Evolutionary conservation across 352 stramenopile genomes (phyloP).

Genomic region (Phytophthora sp.): DNA sequence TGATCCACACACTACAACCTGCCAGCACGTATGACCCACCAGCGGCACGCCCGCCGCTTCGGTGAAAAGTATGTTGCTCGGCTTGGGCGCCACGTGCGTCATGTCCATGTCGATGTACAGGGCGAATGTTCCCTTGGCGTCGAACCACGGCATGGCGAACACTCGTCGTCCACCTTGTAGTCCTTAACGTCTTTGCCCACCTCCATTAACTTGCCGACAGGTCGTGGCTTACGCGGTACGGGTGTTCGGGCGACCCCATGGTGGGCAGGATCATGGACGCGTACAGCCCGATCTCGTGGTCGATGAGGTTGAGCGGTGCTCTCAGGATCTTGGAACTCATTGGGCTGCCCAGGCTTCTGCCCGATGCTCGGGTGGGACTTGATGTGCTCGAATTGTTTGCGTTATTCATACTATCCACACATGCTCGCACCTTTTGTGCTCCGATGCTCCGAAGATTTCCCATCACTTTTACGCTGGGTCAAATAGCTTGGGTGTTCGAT

Average conservation of each 20-base stretch:
- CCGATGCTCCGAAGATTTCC: no score
- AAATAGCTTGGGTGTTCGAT: no score
- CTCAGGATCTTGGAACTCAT: conserved; percentile 31
- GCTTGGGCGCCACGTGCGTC: conserved; percentile 45
- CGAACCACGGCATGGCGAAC: conserved; percentile 31
- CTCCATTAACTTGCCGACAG: conserved; percentile 36
- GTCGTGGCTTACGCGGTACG: conserved; percentile 32
- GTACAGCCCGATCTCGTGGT: conserved; percentile 30
- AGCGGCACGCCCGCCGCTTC: conserved; percentile 42
- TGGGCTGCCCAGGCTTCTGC: conserved; percentile 15
- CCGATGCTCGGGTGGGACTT: conserved; percentile 23
- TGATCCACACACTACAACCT: no score
- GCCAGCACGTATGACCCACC: conserved; percentile 28
- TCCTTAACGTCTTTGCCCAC: conserved; percentile 38
- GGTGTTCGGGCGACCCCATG: conserved; percentile 11
- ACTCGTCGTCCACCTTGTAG: conserved; percentile 44
- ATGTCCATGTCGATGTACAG: conserved; percentile 45
- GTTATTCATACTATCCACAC: no score
- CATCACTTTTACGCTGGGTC: no score
- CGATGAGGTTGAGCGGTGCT: conserved; percentile 39
- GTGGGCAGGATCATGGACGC: conserved; percentile 12
- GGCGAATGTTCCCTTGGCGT: conserved; percentile 32
- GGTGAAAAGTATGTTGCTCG: conserved; percentile 43
- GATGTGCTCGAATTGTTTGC: conserved; percentile 30
- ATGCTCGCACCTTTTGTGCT: no score